Conservation (phyloP, 2,329 filamentous ascomycete genomes). For the Exophiala bonariae region DNA sequence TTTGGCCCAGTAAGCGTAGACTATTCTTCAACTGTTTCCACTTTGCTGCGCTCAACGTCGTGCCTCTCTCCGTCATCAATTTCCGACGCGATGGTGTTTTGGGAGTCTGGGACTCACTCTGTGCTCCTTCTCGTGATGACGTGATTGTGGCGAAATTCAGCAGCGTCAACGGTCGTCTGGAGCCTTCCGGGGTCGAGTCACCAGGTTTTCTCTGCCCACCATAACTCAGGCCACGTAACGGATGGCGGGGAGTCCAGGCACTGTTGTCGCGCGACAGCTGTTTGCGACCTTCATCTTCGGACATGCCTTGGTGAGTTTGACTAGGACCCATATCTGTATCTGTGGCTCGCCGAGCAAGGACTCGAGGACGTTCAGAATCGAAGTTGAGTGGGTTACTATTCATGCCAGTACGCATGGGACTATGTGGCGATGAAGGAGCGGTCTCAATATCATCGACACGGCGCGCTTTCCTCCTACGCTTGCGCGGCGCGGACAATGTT, state of each 20-base stretch:
- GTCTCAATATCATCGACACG: slow-evolving; percentile 59
- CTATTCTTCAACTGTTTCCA: slow-evolving; percentile 94
- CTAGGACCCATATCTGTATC: slow-evolving; percentile 57
- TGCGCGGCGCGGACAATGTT: slow-evolving; percentile 52
- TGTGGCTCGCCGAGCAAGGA: slow-evolving; percentile 64
- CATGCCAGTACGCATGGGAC: slow-evolving; percentile 33
- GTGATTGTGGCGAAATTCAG: slow-evolving; percentile 63
- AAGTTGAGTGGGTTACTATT: slow-evolving; percentile 41
- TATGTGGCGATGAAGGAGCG: slow-evolving; percentile 66
- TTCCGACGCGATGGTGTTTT: slow-evolving; percentile 41
- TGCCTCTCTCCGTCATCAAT: slow-evolving; percentile 58
- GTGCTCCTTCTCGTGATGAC: slow-evolving; percentile 51
- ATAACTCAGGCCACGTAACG: slow-evolving; percentile 54
- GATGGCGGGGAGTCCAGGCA: slow-evolving; percentile 62
- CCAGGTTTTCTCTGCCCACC: slow-evolving; percentile 55
- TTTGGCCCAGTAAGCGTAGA: slow-evolving; percentile 71
- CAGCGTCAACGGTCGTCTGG: slow-evolving; percentile 63
- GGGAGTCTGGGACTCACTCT: slow-evolving; percentile 17
- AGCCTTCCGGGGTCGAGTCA: slow-evolving; percentile 50
- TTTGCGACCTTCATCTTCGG: slow-evolving; percentile 73
- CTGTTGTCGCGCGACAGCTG: slow-evolving; percentile 53
- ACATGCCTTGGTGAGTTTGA: slow-evolving; percentile 64
- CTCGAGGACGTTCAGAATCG: slow-evolving; percentile 46
- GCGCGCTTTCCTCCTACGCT: slow-evolving; percentile 64
- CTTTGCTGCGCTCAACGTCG: slow-evolving; percentile 73